Conservation (phyloP, 169 alveolate genomes). For the Theileria annulata region DNA sequence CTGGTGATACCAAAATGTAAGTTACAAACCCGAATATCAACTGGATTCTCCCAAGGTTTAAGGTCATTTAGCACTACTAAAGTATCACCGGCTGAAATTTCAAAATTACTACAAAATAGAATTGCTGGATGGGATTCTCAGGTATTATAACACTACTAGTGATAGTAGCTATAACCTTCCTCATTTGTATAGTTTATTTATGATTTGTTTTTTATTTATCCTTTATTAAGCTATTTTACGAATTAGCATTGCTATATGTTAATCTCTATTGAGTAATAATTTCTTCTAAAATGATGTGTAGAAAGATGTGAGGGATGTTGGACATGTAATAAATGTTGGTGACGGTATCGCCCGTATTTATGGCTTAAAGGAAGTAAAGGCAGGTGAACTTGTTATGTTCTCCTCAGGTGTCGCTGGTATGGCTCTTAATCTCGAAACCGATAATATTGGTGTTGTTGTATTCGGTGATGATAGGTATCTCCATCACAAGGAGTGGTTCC, state of each 20-base stretch:
- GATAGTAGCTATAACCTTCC: neutral
- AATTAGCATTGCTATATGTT: too few species aligned
- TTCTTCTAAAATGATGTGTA: conserved; percentile 37
- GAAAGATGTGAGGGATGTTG: conserved; percentile 90
- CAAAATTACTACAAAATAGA: conserved; percentile 78
- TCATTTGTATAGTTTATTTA: too few species aligned
- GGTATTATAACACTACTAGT: conserved; percentile 13
- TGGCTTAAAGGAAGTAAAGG: conserved; percentile 93
- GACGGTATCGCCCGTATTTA: conserved; percentile 97
- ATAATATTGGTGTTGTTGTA: conserved; percentile 96
- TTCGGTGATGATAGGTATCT: conserved; percentile 93
- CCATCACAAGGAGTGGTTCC: too few species aligned
- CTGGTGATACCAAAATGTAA: neutral
- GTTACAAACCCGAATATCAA: neutral
- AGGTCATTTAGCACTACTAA: conserved; percentile 64
- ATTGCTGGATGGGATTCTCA: conserved; percentile 80
- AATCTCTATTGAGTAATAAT: too few species aligned
- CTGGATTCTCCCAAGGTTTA: neutral
- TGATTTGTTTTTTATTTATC: too few species aligned
- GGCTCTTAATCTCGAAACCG: conserved; percentile 97
- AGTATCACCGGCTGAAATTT: conserved; percentile 84
- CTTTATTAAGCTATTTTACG: too few species aligned
- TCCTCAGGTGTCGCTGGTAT: conserved; percentile 87
- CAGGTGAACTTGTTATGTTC: conserved; percentile 96
- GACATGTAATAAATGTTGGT: conserved; percentile 94